Evolutionary conservation across 257 asterid genomes (phyloP), one percentile per base, ranked within the genome.

Genomic region (Agastache rugosa): DNA sequence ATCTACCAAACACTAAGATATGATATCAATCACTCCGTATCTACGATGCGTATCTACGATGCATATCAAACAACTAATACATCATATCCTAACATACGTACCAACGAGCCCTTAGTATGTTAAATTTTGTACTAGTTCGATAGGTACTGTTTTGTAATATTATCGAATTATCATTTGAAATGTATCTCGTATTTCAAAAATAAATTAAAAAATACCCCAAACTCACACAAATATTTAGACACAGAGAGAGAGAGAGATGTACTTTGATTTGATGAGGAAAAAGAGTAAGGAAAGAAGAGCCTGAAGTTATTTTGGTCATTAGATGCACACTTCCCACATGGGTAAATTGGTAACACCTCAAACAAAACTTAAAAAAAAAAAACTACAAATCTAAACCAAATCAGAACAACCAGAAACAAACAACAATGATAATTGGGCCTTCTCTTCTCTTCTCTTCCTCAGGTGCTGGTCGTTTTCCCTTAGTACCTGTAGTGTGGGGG

Each of bases 401-500:
- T 29, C 62, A 72, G 14, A 63, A 59, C 15, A 41, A 59, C 16
- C 16, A 12, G 20, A 48, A 61, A 47, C 12, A 73, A 54, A 65
- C 75, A 64, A 41, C 50, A 74, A 64, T 25, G 56, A 51, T 63
- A 25, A 45, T n/a, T 0, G 53, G 4, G 22, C 17, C 9, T 15
- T 50, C 64, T 51, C 44, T 31, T 34, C 12, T n/a, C 9, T 48
- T 3, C 8, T 35, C 39, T 29, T 8, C 20, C 67, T 54, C 19
- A 4, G 11, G 0, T 39, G 39, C 19, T 0, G 17, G 1, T 25
- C 7, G 9, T 12, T 19, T 29, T 47, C 63, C 54, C 60, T 60
- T 20, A 78, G 70, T 78, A 78, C 82, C 82, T 73, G 72, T 78
- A 78, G 67, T 73, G 56, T 10, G 71, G 42, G 8, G 82, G 82